phyloP scores from a whole-genome alignment of 331 rosid species.

The Malus hybrid region DNA sequence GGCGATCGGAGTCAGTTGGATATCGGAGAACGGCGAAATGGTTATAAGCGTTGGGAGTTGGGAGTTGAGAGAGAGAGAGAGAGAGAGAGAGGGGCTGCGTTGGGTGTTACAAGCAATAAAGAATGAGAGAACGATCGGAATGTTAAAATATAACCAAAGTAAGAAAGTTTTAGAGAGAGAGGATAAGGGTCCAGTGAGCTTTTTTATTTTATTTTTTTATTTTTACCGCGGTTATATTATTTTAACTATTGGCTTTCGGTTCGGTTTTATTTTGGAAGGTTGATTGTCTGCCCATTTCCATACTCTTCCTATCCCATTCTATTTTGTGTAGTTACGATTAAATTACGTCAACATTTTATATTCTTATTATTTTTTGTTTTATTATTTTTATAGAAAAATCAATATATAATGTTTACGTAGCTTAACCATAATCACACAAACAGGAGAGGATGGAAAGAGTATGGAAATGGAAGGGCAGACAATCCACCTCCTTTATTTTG shows the following conservation, averaged over 20 bases:
- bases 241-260: background rate
- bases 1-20: conserved; percentile 8
- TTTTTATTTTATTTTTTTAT: background rate
- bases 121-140: background rate
- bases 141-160: background rate
- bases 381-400: too few species aligned
- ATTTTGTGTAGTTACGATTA: too few species aligned
- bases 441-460: too few species aligned
- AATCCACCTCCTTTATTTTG: too few species aligned
- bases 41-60: background rate
- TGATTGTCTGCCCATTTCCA: too few species aligned
- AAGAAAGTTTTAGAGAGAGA: background rate
- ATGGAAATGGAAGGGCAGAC: too few species aligned
- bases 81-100: conserved; percentile 13
- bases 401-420: too few species aligned
- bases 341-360: too few species aligned
- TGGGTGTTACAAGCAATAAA: background rate
- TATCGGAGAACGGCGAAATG: conserved; percentile 13
- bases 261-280: background rate
- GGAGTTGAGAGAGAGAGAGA: background rate
- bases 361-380: too few species aligned
- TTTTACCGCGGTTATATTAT: background rate
- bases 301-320: too few species aligned
- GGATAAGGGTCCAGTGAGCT: too few species aligned
- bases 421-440: too few species aligned